Evolutionary conservation across 495 filamentous ascomycete genomes (phyloP).

Genomic region (Xylaria intraflava): DNA sequence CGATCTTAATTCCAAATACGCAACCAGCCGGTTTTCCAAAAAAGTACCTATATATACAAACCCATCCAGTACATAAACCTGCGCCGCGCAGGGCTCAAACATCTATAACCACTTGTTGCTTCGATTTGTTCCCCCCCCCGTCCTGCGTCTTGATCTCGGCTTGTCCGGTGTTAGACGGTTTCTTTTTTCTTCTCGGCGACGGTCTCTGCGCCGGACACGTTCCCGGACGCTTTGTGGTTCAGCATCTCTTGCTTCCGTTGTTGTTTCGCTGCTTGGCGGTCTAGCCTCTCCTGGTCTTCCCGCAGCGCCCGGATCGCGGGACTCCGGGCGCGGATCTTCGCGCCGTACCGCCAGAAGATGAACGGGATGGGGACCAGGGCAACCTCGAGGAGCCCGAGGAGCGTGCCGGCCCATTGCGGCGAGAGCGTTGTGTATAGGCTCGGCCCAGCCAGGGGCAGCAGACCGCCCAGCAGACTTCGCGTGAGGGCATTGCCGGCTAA

Average conservation of each 20-base stretch:
- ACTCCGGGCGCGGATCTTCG: constrained; percentile 59
- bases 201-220: too few species aligned
- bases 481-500: constrained; percentile 71
- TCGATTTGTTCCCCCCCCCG: too few species aligned
- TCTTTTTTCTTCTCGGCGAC: background rate
- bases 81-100: too few species aligned
- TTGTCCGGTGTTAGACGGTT: background rate
- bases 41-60: too few species aligned
- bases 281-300: constrained; percentile 58
- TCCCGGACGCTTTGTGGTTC: too few species aligned
- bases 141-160: background rate
- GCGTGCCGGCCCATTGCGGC: constrained; percentile 71
- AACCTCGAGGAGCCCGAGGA: constrained; percentile 64
- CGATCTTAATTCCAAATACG: too few species aligned
- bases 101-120: too few species aligned
- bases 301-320: constrained; percentile 62
- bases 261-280: constrained; percentile 27
- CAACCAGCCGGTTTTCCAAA: too few species aligned
- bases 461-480: constrained; percentile 59
- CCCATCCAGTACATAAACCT: too few species aligned
- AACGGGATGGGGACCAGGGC: constrained; percentile 71
- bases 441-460: constrained; percentile 66
- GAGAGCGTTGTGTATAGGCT: constrained; percentile 64
- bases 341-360: constrained; percentile 69
- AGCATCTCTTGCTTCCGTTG: background rate